These are phyloP conservation scores for Yamadazyma philogaea DNA, from an alignment of 805 yeast genomes.

Conservation along the genomic window DNA sequence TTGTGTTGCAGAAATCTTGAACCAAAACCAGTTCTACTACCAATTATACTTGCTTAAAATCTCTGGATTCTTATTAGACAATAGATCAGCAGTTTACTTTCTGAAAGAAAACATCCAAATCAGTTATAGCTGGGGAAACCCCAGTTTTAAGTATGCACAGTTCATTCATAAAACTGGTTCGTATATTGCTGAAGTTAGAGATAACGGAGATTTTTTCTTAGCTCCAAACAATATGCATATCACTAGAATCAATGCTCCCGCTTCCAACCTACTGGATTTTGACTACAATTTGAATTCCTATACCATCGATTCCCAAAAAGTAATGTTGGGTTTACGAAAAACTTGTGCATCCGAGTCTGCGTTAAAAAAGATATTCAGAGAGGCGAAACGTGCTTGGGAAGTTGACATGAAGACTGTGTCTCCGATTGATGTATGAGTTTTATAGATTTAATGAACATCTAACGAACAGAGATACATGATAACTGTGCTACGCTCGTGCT, in stretches of 20 bases:
- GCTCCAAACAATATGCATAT: conserved; percentile 87
- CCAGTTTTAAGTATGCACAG: conserved; percentile 78
- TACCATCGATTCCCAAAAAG: conserved; percentile 64
- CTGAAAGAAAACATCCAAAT: conserved; percentile 58
- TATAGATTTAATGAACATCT: conserved; percentile 4
- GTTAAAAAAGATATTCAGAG: conserved; percentile 52
- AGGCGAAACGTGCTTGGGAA: conserved; percentile 40
- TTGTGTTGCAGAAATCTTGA: conserved; percentile 32
- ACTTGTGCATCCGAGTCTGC: conserved; percentile 53
- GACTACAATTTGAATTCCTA: conserved; percentile 27
- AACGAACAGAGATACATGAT: not conserved
- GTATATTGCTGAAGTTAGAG: conserved; percentile 82
- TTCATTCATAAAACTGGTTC: conserved; percentile 88
- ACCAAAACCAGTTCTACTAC: conserved; percentile 62
- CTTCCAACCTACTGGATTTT: conserved; percentile 15
- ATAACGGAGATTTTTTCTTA: conserved; percentile 70
- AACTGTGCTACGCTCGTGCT: not conserved
- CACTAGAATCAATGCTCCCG: conserved; percentile 58
- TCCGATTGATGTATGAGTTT: conserved; percentile 15
- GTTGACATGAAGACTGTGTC: conserved; percentile 15
- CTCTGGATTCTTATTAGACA: conserved; percentile 78
- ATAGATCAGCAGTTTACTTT: conserved; percentile 67
- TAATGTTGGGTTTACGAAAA: conserved; percentile 66
- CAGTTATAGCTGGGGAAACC: conserved; percentile 87
- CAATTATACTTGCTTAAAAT: conserved; percentile 69